Evolutionary conservation across 176 grass and related monocot genomes (phyloP), one percentile per base, ranked within the genome.

Genomic region (Ensete ventricosum): DNA sequence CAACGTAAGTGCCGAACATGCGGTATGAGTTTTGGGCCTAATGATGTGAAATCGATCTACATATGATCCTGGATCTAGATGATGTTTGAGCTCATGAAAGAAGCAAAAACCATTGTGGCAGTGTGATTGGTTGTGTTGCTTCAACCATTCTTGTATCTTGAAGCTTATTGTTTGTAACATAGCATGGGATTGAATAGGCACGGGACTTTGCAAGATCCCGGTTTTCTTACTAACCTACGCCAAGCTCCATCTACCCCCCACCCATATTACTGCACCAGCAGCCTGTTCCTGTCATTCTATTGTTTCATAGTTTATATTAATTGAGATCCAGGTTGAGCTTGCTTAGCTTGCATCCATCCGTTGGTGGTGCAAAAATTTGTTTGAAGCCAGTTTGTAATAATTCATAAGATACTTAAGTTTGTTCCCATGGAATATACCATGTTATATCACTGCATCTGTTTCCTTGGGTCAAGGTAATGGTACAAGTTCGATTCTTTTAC

Each of bases 1-100:
- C 90, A 99, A 48, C 78, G 81, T 34, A 83, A 84, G 62, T 99
- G 95, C 29, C 88, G 86, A 27, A 88, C 88, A 20, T 99, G 90
- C 67, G 79, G 84, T 23, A 78, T 76, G 72, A 86, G 82, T 76
- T 99, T 99, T 9, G 86, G 88, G 34, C 84, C 79, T 55, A 94
- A 88, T 67, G 90, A 98, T 50, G 95, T 93, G 73, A 98, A 98
- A 72, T 80, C 90, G 60, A 91, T 98, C 81, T 98, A 97, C 55
- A 93, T 97, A 80, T 98, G 73, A 87, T 71, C 68, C 71, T 43
- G 76, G 64, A 8, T 43, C 34, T 43, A 43, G 34, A 11, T 52
- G 27, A 26, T 25, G 48, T 20, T 50, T 20, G 48, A 52, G 52
- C 2, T 26, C 34, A 43, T 6, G 34, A 43, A 43, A 43, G 72